phyloP scores from a whole-genome alignment of 75 land plant genomes.

The Picea glauca region DNA sequence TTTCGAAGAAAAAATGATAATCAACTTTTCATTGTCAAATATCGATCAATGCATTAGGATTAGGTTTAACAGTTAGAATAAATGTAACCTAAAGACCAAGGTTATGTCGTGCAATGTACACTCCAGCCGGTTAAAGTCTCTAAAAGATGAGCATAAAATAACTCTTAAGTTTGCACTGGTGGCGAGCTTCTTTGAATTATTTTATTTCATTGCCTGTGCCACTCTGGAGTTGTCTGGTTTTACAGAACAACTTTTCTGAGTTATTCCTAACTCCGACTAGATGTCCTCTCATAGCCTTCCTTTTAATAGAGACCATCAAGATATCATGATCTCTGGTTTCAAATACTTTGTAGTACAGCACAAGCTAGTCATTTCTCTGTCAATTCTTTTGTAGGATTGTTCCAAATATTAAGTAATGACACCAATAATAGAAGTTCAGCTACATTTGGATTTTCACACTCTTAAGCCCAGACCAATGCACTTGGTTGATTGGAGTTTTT shows the following conservation, averaged over 20 bases:
- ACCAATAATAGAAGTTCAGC: background rate
- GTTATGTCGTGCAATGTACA: background rate
- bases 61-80: background rate
- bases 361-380: background rate
- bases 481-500: background rate
- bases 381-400: background rate
- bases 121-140: background rate
- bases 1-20: background rate
- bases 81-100: no score
- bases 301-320: background rate
- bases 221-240: background rate
- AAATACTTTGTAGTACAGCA: background rate
- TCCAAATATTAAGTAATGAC: background rate
- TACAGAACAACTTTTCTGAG: background rate
- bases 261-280: background rate
- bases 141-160: background rate
- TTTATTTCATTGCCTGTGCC: background rate
- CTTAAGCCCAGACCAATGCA: background rate
- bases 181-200: background rate
- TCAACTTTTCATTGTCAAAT: background rate
- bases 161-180: background rate
- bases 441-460: background rate
- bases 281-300: background rate
- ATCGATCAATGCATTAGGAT: background rate
- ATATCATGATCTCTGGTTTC: background rate